These are phyloP conservation scores for Casuarina equisetifolia DNA, from an alignment of 306 rosid genomes.

Conservation along the genomic window DNA sequence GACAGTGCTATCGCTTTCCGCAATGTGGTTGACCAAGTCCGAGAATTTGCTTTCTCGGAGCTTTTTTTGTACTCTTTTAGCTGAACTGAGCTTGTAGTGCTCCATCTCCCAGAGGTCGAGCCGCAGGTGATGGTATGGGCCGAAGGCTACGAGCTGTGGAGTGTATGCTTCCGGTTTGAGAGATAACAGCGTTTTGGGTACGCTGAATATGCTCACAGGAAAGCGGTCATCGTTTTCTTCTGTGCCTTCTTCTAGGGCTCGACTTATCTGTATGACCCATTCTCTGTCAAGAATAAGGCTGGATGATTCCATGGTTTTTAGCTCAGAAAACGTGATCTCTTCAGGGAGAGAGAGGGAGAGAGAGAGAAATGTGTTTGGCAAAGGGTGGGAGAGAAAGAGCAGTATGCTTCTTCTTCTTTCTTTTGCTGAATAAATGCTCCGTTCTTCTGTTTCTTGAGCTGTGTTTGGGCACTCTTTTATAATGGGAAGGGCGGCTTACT, in stretches of 20 bases:
- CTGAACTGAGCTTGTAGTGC: constrained; percentile 5
- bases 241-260: neutral
- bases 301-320: neutral
- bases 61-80: neutral
- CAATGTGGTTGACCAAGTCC: neutral
- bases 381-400: too few species aligned
- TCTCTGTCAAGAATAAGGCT: neutral
- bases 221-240: neutral
- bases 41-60: neutral
- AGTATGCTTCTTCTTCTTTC: neutral
- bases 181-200: neutral
- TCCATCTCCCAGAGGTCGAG: constrained; percentile 15
- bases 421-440: neutral
- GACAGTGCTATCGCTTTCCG: neutral
- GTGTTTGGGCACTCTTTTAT: neutral
- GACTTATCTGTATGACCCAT: constrained; percentile 15
- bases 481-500: neutral
- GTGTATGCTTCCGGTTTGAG: constrained; percentile 4
- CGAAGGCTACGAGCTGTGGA: constrained; percentile 5
- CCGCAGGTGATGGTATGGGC: constrained; percentile 20
- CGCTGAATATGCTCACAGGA: neutral
- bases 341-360: neutral
- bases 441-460: neutral
- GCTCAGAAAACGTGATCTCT: neutral
- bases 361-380: too few species aligned